A percentile compares a stretch with the other conserved stretches of the same genome.
phyloP scores from a whole-genome alignment of 2,329 filamentous ascomycete species.

The Dryadomyces quercus-mongolicae region DNA sequence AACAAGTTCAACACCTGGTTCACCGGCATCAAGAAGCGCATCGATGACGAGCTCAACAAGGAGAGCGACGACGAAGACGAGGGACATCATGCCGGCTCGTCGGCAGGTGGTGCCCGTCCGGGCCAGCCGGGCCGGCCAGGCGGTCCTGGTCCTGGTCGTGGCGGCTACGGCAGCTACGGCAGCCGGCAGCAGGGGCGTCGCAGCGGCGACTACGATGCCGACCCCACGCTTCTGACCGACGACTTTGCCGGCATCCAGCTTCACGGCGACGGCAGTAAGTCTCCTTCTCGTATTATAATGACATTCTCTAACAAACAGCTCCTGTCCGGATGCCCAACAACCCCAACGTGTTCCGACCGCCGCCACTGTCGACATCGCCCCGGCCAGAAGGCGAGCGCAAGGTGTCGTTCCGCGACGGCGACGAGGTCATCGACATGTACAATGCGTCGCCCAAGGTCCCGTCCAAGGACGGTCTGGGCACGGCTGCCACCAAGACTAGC shows the following conservation, averaged over 20 bases:
- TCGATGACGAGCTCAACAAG: constrained; percentile 79
- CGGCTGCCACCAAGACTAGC: constrained; percentile 55
- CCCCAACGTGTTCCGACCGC: constrained; percentile 67
- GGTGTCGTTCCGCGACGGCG: constrained; percentile 48
- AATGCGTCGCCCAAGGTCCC: constrained; percentile 46
- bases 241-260: constrained; percentile 69
- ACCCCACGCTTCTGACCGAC: constrained; percentile 79
- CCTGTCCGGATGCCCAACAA: constrained; percentile 59
- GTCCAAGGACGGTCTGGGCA: constrained; percentile 35
- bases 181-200: constrained; percentile 38
- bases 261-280: constrained; percentile 49
- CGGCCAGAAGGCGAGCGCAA: constrained; percentile 35
- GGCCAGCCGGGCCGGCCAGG: constrained; percentile 10
- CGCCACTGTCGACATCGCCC: constrained; percentile 39
- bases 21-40: constrained; percentile 77
- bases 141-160: constrained; percentile 15
- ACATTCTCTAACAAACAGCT: constrained; percentile 23
- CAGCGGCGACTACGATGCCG: constrained; percentile 90
- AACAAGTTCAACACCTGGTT: constrained; percentile 90
- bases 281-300: background rate
- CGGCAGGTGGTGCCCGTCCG: background rate
- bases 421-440: constrained; percentile 71
- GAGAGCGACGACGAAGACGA: constrained; percentile 41
- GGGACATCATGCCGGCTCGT: background rate
- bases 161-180: constrained; percentile 37